Percentiles rank a stretch among this genome's conserved stretches.
These are phyloP conservation scores for Phialophora expanda DNA, from an alignment of 2,329 filamentous ascomycete species.

Conservation along the genomic window DNA sequence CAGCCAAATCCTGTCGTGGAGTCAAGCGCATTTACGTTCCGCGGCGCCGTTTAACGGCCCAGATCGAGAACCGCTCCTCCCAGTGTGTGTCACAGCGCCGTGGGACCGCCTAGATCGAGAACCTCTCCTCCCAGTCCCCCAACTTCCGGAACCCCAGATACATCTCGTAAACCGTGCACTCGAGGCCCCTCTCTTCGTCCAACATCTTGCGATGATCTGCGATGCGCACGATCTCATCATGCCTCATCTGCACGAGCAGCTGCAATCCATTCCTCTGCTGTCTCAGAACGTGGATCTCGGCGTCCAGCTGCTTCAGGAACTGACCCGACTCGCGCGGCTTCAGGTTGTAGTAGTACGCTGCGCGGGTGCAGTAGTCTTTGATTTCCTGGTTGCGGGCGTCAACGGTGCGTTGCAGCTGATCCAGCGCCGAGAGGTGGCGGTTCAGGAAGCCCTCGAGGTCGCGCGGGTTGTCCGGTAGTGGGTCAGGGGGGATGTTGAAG, in stretches of 20 bases:
- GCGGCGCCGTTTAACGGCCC: background rate
- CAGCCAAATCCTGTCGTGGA: background rate
- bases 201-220: constrained; percentile 30
- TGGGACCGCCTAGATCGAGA: constrained; percentile 17
- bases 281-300: constrained; percentile 21
- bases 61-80: constrained; percentile 26
- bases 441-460: constrained; percentile 24
- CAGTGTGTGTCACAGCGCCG: constrained; percentile 22
- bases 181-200: constrained; percentile 29
- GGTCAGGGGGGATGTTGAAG: constrained; percentile 8
- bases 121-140: constrained; percentile 34
- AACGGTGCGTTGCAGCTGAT: constrained; percentile 18
- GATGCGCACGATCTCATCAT: constrained; percentile 40
- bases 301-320: constrained; percentile 15
- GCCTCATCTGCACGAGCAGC: constrained; percentile 36
- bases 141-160: constrained; percentile 29
- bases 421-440: constrained; percentile 17
- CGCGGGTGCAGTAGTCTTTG: constrained; percentile 22
- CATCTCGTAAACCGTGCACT: constrained; percentile 32
- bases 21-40: background rate
- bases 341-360: constrained; percentile 15
- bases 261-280: constrained; percentile 25
- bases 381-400: constrained; percentile 17
- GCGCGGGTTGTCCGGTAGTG: constrained; percentile 17
- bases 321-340: background rate